These are phyloP conservation scores for Paralagenidium karlingii DNA, from an alignment of 352 stramenopile genomes.

Conservation along the genomic window DNA sequence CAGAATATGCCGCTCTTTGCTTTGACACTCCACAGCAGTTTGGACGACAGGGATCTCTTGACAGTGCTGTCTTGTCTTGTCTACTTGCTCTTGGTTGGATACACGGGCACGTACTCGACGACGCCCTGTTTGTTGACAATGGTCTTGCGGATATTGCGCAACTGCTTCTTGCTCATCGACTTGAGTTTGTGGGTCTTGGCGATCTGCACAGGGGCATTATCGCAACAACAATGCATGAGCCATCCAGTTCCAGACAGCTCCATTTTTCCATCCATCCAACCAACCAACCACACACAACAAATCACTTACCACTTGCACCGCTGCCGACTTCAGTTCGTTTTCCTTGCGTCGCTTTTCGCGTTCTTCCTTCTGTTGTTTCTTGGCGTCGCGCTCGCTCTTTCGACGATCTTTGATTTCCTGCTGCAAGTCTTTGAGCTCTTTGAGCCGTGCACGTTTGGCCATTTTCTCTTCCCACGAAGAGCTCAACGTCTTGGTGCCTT, in stretches of 20 bases:
- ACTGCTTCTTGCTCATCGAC: slow-evolving; percentile 89
- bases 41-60: too few relatives aligned
- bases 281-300: not conserved
- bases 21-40: too few relatives aligned
- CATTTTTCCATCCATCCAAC: slow-evolving; percentile 1
- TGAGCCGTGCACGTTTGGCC: slow-evolving; percentile 53
- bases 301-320: slow-evolving; percentile 70
- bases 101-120: slow-evolving; percentile 79
- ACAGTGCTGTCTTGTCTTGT: too few relatives aligned
- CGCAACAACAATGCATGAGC: slow-evolving; percentile 2
- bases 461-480: slow-evolving; percentile 83
- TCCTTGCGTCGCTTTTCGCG: slow-evolving; percentile 79
- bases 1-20: too few relatives aligned
- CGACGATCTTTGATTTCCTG: slow-evolving; percentile 62
- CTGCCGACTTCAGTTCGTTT: slow-evolving; percentile 84
- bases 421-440: slow-evolving; percentile 79
- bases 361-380: slow-evolving; percentile 67
- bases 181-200: slow-evolving; percentile 80
- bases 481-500: slow-evolving; percentile 70
- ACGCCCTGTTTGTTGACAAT: slow-evolving; percentile 86
- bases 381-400: slow-evolving; percentile 60
- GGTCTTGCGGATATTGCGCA: slow-evolving; percentile 87
- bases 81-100: too few relatives aligned
- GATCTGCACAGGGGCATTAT: slow-evolving; percentile 25
- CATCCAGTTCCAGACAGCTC: slow-evolving; percentile 4